Evolutionary conservation across 78 protist genomes (phyloP).

Genomic region (Salpingoeca rosetta): DNA sequence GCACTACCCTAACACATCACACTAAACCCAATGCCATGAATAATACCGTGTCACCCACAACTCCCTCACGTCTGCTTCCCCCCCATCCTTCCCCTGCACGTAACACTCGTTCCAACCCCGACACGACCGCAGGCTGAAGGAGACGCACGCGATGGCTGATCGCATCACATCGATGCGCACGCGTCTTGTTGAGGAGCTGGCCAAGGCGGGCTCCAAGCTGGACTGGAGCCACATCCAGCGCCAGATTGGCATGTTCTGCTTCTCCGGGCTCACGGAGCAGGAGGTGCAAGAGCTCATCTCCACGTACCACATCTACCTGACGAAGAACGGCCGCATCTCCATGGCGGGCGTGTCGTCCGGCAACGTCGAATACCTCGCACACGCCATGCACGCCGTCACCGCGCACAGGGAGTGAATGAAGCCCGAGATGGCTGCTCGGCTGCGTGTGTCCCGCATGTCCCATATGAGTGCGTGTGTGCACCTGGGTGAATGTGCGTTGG

Average conservation of each 20-base stretch:
- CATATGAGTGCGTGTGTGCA: too few species aligned
- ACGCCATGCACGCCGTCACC: slow-evolving; percentile 66
- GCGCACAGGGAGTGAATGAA: not conserved
- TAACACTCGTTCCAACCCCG: too few species aligned
- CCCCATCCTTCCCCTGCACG: too few species aligned
- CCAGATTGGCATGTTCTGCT: slow-evolving; percentile 98
- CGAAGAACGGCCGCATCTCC: slow-evolving; percentile 83
- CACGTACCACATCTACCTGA: slow-evolving; percentile 71
- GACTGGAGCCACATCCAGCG: slow-evolving; percentile 85
- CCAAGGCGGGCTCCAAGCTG: slow-evolving; percentile 36
- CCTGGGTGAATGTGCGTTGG: too few species aligned
- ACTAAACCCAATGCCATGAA: too few species aligned
- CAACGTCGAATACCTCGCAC: slow-evolving; percentile 70
- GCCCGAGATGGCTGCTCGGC: too few species aligned
- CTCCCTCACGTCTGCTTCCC: too few species aligned
- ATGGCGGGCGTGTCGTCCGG: slow-evolving; percentile 84
- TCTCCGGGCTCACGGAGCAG: slow-evolving; percentile 68
- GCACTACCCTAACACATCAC: too few species aligned
- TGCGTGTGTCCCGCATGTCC: too few species aligned
- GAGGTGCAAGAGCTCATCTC: slow-evolving; percentile 44
- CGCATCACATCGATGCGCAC: slow-evolving; percentile 80
- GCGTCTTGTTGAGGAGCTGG: slow-evolving; percentile 43
- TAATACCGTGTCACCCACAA: too few species aligned
- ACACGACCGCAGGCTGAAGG: slow-evolving; percentile 45
- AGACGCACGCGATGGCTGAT: slow-evolving; percentile 79